A percentile compares a stretch with the other conserved stretches of the same genome.
Conservation (phyloP, 1,284 basidiomycete species). For the Hemileia vastatrix region DNA sequence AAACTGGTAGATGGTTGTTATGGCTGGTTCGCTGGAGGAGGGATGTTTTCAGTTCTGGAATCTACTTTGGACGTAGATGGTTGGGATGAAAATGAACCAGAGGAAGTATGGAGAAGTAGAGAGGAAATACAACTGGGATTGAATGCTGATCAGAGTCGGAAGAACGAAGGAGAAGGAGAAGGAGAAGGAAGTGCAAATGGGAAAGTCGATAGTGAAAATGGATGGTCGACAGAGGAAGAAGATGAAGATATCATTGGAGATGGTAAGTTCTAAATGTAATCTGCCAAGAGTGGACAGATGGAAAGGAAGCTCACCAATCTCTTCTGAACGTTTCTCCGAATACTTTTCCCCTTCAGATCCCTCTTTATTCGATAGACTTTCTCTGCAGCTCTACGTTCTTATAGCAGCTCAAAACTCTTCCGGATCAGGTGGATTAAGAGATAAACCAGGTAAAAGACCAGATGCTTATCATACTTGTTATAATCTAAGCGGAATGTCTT, state of each 20-base stretch:
- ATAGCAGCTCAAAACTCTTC: constrained; percentile 71
- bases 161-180: constrained; percentile 21
- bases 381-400: constrained; percentile 78
- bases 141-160: constrained; percentile 25
- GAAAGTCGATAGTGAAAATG: constrained; percentile 27
- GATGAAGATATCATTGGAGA: constrained; percentile 53
- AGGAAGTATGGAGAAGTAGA: constrained; percentile 25
- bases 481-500: constrained; percentile 74
- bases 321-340: constrained; percentile 24
- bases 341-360: no score
- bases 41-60: constrained; percentile 70
- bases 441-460: constrained; percentile 87
- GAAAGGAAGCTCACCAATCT: constrained; percentile 11
- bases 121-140: neutral
- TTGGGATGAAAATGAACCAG: constrained; percentile 35
- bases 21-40: constrained; percentile 95
- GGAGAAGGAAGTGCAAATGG: constrained; percentile 36
- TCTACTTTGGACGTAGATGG: constrained; percentile 31
- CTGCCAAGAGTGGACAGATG: neutral
- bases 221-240: constrained; percentile 26
- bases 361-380: constrained; percentile 46
- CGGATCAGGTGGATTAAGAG: constrained; percentile 64
- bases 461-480: constrained; percentile 88
- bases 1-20: constrained; percentile 99
- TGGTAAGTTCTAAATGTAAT: constrained; percentile 34